Percentiles rank a stretch among this genome's conserved stretches.
Conservation (phyloP, 164 flowering plant genomes). For the Liquidambar formosana region DNA sequence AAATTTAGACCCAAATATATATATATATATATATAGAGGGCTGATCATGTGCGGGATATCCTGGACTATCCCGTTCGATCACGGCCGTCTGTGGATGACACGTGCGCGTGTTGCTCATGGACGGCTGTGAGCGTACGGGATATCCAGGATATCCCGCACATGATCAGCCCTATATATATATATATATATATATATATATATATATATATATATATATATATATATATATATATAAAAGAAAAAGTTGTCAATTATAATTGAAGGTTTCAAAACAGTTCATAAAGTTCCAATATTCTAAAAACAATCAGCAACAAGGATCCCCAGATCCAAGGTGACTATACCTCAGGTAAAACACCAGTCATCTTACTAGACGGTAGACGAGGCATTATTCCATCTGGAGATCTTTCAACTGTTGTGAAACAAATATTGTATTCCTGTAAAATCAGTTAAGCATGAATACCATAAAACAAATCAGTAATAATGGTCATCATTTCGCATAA, state of each 20-base stretch:
- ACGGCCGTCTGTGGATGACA: no score
- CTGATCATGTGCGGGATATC: no score
- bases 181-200: no score
- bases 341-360: slow-evolving; percentile 93
- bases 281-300: not conserved
- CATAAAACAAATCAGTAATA: not conserved
- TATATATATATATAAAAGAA: no score
- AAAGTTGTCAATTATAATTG: not conserved
- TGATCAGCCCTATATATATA: no score
- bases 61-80: no score
- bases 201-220: no score
- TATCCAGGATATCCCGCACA: no score
- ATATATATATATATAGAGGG: no score
- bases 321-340: slow-evolving; percentile 23
- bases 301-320: not conserved
- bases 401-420: slow-evolving; percentile 90
- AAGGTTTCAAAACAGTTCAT: not conserved
- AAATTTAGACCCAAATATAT: no score
- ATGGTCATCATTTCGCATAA: not conserved
- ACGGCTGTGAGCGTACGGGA: no score
- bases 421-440: slow-evolving; percentile 96
- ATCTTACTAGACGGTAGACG: slow-evolving; percentile 64
- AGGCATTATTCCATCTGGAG: slow-evolving; percentile 69
- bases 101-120: no score
- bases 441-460: slow-evolving; percentile 1